Base-by-base conservation (phyloP, 73 alveolate species). In the Tetrahymena thermophila region DNA sequence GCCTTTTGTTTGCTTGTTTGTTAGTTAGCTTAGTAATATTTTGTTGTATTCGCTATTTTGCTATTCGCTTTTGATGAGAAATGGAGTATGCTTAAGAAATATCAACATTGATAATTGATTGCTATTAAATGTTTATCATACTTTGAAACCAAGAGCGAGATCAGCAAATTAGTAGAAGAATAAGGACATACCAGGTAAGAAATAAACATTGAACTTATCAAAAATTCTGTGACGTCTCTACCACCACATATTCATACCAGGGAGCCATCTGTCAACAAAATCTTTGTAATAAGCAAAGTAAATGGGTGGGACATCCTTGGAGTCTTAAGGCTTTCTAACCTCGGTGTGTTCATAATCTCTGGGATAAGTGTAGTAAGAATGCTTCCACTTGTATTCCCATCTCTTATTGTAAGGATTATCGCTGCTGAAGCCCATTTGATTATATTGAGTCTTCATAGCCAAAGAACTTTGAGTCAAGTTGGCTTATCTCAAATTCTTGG, bases 301-400 rank as follows among this genome's bases (percentile, higher is more conserved):
- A 35, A 95, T 42, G 71, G 97, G 97, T 10, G 94, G 95, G 55
- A 95, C 94, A 85, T 95, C 95, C 93, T 94, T 85, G 21, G 84
- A 84, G 85, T 95, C 97, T 95, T 85, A 34, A 13, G 97, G 97
- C 84, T 84, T 95, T 50, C 89, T 95, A 25, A 95, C 97, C 25
- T 95, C 93, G 71, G 97, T 95, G 93, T 95, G 97, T 84, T 95
- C 97, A 55, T 95, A 58, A 85, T 95, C 97, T 95, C 97, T 95
- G 57, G 97, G 97, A 37, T 95, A 95, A 35, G 97, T 85, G 56
- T 95, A 95, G 35, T 95, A 95, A 56, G 97, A 89, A 50, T 43
- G 94, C 57, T 95, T 95, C 85, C 93, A 95, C 94, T 95, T 95
- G 94, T 50, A 95, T 95, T 95, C 50, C 97, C 97, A 95, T 95